Percentiles rank a stretch among this genome's conserved stretches.
phyloP scores from a whole-genome alignment of 2,329 filamentous ascomycete genomes.

The Aspergillaceae sp. region DNA sequence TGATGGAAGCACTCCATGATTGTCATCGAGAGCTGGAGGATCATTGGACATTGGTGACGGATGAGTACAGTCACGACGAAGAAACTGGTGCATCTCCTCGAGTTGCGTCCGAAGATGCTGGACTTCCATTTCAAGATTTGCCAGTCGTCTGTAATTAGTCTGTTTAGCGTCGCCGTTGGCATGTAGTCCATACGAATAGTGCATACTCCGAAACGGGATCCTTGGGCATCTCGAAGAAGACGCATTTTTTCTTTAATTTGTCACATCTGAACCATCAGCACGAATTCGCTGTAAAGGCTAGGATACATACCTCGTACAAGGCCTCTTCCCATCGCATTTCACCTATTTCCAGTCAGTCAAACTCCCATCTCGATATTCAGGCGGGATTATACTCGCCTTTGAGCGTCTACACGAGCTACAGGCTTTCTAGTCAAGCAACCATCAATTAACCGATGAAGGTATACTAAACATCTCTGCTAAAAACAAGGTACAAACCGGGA shows the following conservation, averaged over 20 bases:
- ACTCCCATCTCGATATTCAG: background rate
- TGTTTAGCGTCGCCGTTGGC: background rate
- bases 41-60: background rate
- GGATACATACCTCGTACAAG: constrained; percentile 25
- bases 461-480: background rate
- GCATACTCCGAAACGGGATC: constrained; percentile 22
- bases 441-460: background rate
- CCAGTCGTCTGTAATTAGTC: constrained; percentile 17
- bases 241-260: constrained; percentile 26
- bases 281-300: too few species aligned
- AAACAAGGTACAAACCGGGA: constrained; percentile 20
- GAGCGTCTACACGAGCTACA: constrained; percentile 31
- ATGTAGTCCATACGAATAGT: background rate
- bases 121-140: constrained; percentile 26
- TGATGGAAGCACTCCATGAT: background rate
- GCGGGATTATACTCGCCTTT: constrained; percentile 16
- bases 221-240: constrained; percentile 29
- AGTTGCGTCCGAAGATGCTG: constrained; percentile 20
- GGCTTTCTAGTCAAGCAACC: constrained; percentile 20
- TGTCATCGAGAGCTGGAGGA: background rate
- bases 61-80: constrained; percentile 1
- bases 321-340: constrained; percentile 29
- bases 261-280: constrained; percentile 17
- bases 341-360: constrained; percentile 14
- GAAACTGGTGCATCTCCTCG: constrained; percentile 15